These are phyloP conservation scores for Solioccasus polychromus DNA, from an alignment of 768 basidiomycete species.

Conservation along the genomic window DNA sequence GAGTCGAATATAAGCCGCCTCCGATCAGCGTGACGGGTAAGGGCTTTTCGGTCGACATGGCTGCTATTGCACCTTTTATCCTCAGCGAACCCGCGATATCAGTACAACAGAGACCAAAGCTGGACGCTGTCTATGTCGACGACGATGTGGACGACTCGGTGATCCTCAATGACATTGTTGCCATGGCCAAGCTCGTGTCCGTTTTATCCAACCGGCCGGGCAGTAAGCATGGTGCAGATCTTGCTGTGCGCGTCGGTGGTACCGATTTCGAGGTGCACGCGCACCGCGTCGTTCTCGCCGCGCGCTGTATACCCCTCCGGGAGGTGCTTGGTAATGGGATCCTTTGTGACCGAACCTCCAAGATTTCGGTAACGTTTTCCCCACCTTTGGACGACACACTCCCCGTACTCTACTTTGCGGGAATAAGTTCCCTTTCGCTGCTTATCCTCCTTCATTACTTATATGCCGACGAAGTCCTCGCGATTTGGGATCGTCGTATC, in stretches of 20 bases:
- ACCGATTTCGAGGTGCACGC: conserved; percentile 49
- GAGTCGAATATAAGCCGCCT: conserved; percentile 63
- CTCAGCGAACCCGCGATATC: not conserved
- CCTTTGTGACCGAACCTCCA: conserved; percentile 28
- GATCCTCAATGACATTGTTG: conserved; percentile 35
- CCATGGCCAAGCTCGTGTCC: conserved; percentile 25
- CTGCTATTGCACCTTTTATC: conserved; percentile 59
- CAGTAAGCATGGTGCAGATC: conserved; percentile 58
- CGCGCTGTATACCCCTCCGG: conserved; percentile 50
- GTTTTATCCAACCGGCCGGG: conserved; percentile 10
- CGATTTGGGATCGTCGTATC: conserved; percentile 81
- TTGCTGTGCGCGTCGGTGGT: conserved; percentile 49
- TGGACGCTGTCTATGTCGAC: conserved; percentile 15
- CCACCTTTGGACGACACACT: conserved; percentile 2
- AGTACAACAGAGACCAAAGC: not conserved
- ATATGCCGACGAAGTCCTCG: conserved; percentile 82
- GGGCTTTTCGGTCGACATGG: conserved; percentile 63
- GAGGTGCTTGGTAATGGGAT: conserved; percentile 37
- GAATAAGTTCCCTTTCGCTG: conserved; percentile 61
- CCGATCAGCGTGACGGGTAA: conserved; percentile 56
- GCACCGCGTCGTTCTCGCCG: conserved; percentile 64
- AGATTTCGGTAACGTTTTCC: conserved; percentile 30
- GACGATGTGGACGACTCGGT: conserved; percentile 40
- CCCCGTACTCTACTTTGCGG: conserved; percentile 37
- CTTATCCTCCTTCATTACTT: conserved; percentile 80